Conservation (phyloP, 371 early-diverging fungal species). For the Lichtheimia corymbifera region DNA sequence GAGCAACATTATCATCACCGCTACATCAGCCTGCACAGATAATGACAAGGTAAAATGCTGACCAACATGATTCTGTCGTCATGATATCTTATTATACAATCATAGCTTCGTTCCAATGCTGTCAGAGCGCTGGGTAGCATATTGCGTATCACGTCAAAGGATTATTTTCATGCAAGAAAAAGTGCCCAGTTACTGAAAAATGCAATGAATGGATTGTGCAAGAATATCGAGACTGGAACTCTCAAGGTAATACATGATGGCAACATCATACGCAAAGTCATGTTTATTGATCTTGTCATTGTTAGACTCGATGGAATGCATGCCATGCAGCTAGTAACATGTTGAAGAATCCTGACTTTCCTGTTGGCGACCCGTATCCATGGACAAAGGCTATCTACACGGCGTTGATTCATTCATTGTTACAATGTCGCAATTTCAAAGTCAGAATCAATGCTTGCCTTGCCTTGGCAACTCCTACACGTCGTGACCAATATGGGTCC, state of each 20-base stretch:
- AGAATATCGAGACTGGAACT: conserved; percentile 71
- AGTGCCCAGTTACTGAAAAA: conserved; percentile 53
- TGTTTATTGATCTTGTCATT: neutral
- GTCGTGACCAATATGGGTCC: conserved; percentile 51
- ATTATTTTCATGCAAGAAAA: conserved; percentile 49
- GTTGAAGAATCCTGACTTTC: conserved; percentile 59
- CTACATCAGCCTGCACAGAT: conserved; percentile 63
- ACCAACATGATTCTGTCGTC: neutral
- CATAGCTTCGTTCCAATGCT: conserved; percentile 69
- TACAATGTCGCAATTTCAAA: conserved; percentile 74
- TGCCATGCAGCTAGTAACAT: conserved; percentile 76
- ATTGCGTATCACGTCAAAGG: conserved; percentile 55
- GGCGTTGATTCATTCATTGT: conserved; percentile 57
- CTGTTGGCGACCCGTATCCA: conserved; percentile 54
- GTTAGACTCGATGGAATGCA: conserved; percentile 81
- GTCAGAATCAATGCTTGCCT: conserved; percentile 79
- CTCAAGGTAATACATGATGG: conserved; percentile 57
- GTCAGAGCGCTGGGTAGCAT: conserved; percentile 75
- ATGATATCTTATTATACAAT: neutral
- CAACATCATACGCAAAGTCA: too few relatives aligned
- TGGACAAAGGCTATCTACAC: conserved; percentile 61
- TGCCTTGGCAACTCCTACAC: conserved; percentile 59
- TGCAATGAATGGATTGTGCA: conserved; percentile 57
- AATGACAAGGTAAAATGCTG: conserved; percentile 65
- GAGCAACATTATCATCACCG: conserved; percentile 48